phyloP scores from a whole-genome alignment of 2,329 filamentous ascomycete genomes.

The Trichophaea hybrida region DNA sequence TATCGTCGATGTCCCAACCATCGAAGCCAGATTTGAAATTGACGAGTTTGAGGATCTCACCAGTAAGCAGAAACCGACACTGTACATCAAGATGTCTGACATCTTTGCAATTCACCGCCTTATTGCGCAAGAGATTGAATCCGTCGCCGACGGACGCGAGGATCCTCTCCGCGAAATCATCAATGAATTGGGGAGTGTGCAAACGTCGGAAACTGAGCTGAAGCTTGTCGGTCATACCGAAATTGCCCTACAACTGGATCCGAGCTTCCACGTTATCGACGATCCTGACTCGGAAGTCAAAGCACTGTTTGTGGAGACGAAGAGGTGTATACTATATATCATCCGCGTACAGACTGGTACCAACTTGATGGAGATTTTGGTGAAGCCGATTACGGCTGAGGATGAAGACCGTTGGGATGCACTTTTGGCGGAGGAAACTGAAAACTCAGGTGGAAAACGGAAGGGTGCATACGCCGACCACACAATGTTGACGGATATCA shows the following conservation, averaged over 20 bases:
- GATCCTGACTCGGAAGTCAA: slow-evolving; percentile 90
- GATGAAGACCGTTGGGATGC: slow-evolving; percentile 80
- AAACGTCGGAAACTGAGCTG: slow-evolving; percentile 91
- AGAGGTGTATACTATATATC: slow-evolving; percentile 92
- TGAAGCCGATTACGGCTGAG: slow-evolving; percentile 72
- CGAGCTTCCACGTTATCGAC: slow-evolving; percentile 76
- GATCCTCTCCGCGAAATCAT: slow-evolving; percentile 84
- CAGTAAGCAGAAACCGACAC: slow-evolving; percentile 83
- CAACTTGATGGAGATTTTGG: slow-evolving; percentile 88
- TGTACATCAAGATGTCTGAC: slow-evolving; percentile 99
- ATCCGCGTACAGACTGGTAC: slow-evolving; percentile 86
- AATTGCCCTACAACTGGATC: slow-evolving; percentile 78
- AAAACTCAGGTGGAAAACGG: slow-evolving; percentile 45
- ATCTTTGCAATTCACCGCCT: slow-evolving; percentile 93
- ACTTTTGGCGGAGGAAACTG: slow-evolving; percentile 69
- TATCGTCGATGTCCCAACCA: slow-evolving; percentile 72
- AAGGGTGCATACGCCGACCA: slow-evolving; percentile 80
- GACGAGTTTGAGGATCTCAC: slow-evolving; percentile 98
- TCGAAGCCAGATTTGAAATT: slow-evolving; percentile 88
- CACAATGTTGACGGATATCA: slow-evolving; percentile 73
- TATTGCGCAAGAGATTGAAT: slow-evolving; percentile 61
- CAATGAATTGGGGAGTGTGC: slow-evolving; percentile 85
- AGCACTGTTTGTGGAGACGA: slow-evolving; percentile 92
- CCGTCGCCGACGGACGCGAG: slow-evolving; percentile 65
- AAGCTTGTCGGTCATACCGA: slow-evolving; percentile 72